Evolutionary conservation across 345 rosid genomes (phyloP).

Genomic region (Syzygium aqueum): DNA sequence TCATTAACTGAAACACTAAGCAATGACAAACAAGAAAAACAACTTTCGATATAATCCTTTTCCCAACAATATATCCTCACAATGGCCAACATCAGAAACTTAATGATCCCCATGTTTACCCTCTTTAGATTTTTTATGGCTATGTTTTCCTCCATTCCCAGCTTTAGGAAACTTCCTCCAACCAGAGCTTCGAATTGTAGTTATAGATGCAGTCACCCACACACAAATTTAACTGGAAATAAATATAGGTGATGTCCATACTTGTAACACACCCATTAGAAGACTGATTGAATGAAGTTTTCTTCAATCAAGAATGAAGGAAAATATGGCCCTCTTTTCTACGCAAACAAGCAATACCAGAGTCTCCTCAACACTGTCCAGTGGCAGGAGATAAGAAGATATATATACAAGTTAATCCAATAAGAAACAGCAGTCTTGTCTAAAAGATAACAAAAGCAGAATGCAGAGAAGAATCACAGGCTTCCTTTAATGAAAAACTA

Average conservation of each 20-base stretch:
- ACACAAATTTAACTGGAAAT: neutral
- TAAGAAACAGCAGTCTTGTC: neutral
- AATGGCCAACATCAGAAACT: neutral
- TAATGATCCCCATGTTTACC: neutral
- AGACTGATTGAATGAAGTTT: neutral
- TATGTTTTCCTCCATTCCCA: neutral
- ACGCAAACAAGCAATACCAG: neutral
- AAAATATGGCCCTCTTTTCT: neutral
- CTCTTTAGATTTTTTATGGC: neutral
- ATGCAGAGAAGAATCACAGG: neutral
- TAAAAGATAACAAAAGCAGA: neutral
- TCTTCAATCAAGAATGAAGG: neutral
- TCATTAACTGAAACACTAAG: neutral
- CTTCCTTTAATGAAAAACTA: neutral
- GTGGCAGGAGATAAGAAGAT: neutral
- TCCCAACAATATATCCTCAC: neutral
- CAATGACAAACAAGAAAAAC: neutral
- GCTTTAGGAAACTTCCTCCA: neutral
- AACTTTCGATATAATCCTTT: neutral
- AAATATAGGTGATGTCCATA: neutral
- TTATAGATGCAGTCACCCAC: neutral
- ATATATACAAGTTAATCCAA: neutral
- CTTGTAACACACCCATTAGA: neutral
- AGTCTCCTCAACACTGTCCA: neutral
- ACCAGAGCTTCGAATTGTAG: neutral